A percentile compares a stretch with the other conserved stretches of the same genome.
These are phyloP conservation scores for Colletotrichum zoysiae DNA, from an alignment of 2,329 filamentous ascomycete species.

Conservation along the genomic window DNA sequence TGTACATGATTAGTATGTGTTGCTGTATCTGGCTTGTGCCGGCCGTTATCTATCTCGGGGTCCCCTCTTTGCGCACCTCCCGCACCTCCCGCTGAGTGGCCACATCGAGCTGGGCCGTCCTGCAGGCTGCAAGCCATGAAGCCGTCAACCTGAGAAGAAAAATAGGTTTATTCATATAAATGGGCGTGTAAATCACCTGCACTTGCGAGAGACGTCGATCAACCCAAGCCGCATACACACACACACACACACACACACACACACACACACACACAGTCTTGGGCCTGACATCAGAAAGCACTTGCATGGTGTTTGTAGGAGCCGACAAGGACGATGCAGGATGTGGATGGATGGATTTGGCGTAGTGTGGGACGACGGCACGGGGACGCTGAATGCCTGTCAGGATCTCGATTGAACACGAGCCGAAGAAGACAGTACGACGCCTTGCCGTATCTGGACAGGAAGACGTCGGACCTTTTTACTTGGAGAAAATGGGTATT, in stretches of 20 bases:
- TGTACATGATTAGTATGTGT: slow-evolving; percentile 6
- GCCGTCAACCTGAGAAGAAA: slow-evolving; percentile 17
- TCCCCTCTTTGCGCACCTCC: slow-evolving; percentile 13
- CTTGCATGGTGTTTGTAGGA: slow-evolving; percentile 32
- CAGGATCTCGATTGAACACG: slow-evolving; percentile 40
- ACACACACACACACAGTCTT: slow-evolving; percentile 24
- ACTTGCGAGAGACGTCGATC: slow-evolving; percentile 32
- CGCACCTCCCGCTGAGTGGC: slow-evolving; percentile 13
- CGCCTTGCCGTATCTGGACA: slow-evolving; percentile 26
- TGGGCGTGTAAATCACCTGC: slow-evolving; percentile 24
- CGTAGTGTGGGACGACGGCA: slow-evolving; percentile 25
- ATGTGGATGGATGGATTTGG: slow-evolving; percentile 29
- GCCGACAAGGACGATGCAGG: slow-evolving; percentile 26
- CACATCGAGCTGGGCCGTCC: slow-evolving; percentile 27
- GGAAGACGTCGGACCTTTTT: slow-evolving; percentile 21
- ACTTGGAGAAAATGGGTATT: slow-evolving; percentile 21
- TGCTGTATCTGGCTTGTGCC: slow-evolving; percentile 31
- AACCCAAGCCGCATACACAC: slow-evolving; percentile 18
- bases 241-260: slow-evolving; percentile 3
- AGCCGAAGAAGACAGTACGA: slow-evolving; percentile 20
- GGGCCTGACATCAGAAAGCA: slow-evolving; percentile 40
- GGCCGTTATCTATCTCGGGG: slow-evolving; percentile 34
- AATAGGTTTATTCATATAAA: not conserved
- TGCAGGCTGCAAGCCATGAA: slow-evolving; percentile 41
- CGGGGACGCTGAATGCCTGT: slow-evolving; percentile 8